Evolutionary conservation across 345 rosid species (phyloP).

Genomic region (Lepidium didymum): DNA sequence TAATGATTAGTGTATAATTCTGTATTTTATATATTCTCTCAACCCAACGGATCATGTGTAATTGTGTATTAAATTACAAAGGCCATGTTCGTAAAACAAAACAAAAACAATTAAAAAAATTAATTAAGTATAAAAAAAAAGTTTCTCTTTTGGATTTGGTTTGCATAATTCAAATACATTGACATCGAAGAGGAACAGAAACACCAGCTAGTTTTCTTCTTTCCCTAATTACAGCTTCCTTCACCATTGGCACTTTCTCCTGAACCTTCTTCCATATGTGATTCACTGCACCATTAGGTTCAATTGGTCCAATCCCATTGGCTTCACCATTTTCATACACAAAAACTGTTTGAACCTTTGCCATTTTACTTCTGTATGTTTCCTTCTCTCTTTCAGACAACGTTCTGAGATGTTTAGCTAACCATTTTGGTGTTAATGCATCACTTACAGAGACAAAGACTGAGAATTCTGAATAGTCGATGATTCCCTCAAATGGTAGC

Average conservation of each 20-base stretch:
- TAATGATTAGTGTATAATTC: too few relatives aligned
- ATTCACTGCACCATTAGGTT: conserved; percentile 74
- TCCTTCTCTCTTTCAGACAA: conserved; percentile 47
- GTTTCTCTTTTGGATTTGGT: neutral
- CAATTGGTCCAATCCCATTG: conserved; percentile 66
- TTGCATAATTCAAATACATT: conserved; percentile 46
- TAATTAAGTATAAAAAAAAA: neutral
- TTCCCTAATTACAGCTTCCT: conserved; percentile 65
- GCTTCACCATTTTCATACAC: conserved; percentile 57
- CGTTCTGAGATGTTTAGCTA: conserved; percentile 48
- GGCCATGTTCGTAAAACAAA: neutral
- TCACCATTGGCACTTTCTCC: conserved; percentile 64
- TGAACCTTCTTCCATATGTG: conserved; percentile 78
- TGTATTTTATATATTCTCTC: too few relatives aligned
- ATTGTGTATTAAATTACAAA: neutral
- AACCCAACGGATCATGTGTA: too few relatives aligned
- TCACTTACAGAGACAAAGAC: conserved; percentile 62
- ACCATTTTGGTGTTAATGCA: conserved; percentile 75
- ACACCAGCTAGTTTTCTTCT: conserved; percentile 67
- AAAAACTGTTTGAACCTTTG: conserved; percentile 51
- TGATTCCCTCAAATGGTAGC: conserved; percentile 87
- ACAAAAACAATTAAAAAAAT: neutral
- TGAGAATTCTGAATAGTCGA: conserved; percentile 69
- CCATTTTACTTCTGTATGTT: conserved; percentile 48
- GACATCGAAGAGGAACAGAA: conserved; percentile 69